Conservation (phyloP, 2,329 filamentous ascomycete species). For the Diaporthe caulivora region DNA sequence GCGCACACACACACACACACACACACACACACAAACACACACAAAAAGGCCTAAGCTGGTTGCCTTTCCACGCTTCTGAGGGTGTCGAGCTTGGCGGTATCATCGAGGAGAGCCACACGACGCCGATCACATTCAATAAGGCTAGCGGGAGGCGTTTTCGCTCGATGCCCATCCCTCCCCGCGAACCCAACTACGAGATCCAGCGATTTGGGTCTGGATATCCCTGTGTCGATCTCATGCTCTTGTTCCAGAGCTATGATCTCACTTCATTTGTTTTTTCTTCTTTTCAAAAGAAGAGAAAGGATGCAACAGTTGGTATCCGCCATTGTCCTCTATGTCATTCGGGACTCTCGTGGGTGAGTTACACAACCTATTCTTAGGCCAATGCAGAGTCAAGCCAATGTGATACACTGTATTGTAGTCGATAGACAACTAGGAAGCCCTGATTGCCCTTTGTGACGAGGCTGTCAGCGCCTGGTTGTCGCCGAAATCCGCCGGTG, state of each 20-base stretch:
- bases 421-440: conserved; percentile 16
- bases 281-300: background rate
- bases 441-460: conserved; percentile 14
- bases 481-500: conserved; percentile 28
- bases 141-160: conserved; percentile 21
- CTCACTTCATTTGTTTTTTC: background rate
- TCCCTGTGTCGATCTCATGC: conserved; percentile 37
- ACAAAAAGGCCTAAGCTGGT: conserved; percentile 7
- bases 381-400: conserved; percentile 27
- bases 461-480: conserved; percentile 24
- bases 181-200: conserved; percentile 27
- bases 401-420: conserved; percentile 30
- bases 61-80: background rate
- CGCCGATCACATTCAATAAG: conserved; percentile 20
- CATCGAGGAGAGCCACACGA: conserved; percentile 19
- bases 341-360: conserved; percentile 14
- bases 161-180: conserved; percentile 25
- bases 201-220: conserved; percentile 35
- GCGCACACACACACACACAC: no score
- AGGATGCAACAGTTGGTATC: background rate
- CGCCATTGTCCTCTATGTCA: conserved; percentile 20
- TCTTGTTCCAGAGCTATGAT: conserved; percentile 17
- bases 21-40: background rate
- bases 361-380: conserved; percentile 34
- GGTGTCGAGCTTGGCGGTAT: conserved; percentile 24